Percentiles rank a stretch among this genome's conserved stretches.
phyloP scores from a whole-genome alignment of 1,284 basidiomycete genomes.

The Omphalotus olearius region DNA sequence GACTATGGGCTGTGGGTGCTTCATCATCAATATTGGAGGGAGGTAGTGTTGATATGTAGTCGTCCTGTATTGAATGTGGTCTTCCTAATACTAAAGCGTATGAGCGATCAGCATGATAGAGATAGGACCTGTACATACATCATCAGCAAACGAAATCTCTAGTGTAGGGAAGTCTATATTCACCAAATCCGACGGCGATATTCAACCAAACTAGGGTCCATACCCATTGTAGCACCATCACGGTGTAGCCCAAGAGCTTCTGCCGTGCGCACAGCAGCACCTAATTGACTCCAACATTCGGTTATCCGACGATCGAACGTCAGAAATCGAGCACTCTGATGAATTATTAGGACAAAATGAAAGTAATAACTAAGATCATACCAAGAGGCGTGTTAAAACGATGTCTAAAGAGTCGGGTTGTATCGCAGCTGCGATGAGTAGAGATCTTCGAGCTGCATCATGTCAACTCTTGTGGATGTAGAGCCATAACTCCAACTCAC shows the following conservation, averaged over 20 bases:
- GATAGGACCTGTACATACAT: conserved; percentile 62
- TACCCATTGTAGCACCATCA: conserved; percentile 80
- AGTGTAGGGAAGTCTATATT: conserved; percentile 9
- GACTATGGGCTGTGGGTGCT: conserved; percentile 34
- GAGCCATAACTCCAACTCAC: conserved; percentile 42
- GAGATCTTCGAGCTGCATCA: conserved; percentile 69
- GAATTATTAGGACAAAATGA: conserved; percentile 13
- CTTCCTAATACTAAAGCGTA: conserved; percentile 90
- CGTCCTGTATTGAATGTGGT: conserved; percentile 85
- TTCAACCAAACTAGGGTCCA: conserved; percentile 80
- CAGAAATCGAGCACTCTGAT: conserved; percentile 84
- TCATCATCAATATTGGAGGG: conserved; percentile 85
- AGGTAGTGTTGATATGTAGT: conserved; percentile 78
- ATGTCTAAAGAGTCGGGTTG: conserved; percentile 88
- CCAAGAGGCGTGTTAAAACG: conserved; percentile 83
- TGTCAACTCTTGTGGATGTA: conserved; percentile 15
- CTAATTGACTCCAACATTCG: conserved; percentile 94
- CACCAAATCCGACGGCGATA: conserved; percentile 89
- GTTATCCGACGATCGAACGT: conserved; percentile 86
- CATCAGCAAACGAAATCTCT: conserved; percentile 14
- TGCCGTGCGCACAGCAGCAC: conserved; percentile 88
- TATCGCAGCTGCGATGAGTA: conserved; percentile 86
- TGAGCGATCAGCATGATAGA: conserved; percentile 91
- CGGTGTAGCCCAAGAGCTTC: conserved; percentile 92
- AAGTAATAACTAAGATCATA: conserved; percentile 24